Evolutionary conservation across 1,284 basidiomycete species (phyloP), one percentile per base, ranked within the genome.

Genomic region (Ustilago tritici): DNA sequence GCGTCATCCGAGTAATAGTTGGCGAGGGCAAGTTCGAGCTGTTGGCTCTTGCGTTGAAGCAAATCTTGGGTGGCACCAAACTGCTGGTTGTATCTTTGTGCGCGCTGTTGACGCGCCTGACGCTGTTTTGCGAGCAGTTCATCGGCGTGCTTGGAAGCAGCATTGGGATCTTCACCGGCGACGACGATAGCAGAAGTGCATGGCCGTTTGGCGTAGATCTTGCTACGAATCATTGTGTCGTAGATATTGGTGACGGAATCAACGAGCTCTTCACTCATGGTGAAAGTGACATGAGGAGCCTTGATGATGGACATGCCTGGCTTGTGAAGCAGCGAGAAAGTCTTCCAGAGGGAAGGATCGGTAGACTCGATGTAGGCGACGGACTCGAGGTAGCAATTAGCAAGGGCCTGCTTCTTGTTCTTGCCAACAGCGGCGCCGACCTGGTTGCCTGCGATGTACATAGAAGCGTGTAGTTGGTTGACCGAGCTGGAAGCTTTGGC

Each of bases 381-480:
- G 61, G 95, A 93, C 84, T 98, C 95, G 68, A 98, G 90, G 85
- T 93, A 96, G 84, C 92, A 94, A 70, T 90, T 89, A 28, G 90
- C 88, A 79, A 91, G 89, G 0, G 95, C 92, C 8, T 85, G 86
- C 87, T 96, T 97, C 88, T 98, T 98, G 82, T 81, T 90, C 9
- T 85, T 28, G 9, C 90, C 92, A 12, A 89, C 86, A 10, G 93
- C 95, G 79, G 93, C 89, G 10, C 95, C 95, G 65, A 98, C 93
- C 58, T 91, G 89, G 46, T 92, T 89, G 6, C 91, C 93, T 41
- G 91, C 91, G 46, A 98, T 93, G 47, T 89, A 89, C 90, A 98
- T 92, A 64, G 92, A 88, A 1, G 93, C 94, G 77, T 94, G 91
- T 93, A 95, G 97, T 11, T 78, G 58, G 28, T 50, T 17, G 49